Percentiles rank a stretch among this genome's conserved stretches.
These are phyloP conservation scores for Curvularia eragrostidis DNA, from an alignment of 2,329 filamentous ascomycete species.

Conservation along the genomic window DNA sequence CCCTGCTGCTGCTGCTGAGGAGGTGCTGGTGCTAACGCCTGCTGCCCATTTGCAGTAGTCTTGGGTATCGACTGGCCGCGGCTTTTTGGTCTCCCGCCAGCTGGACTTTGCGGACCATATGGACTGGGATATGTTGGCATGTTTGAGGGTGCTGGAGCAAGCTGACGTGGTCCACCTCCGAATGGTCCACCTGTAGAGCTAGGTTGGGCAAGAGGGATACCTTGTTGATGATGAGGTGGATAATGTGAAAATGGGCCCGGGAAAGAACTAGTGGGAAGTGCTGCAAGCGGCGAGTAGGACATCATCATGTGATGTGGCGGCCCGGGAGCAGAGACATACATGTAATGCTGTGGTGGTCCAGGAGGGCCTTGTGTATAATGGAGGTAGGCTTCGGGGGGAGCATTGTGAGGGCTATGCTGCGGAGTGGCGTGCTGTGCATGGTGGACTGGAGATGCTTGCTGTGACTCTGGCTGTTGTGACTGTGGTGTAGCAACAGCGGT, in stretches of 20 bases:
- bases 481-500: constrained; percentile 29
- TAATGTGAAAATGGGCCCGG: constrained; percentile 16
- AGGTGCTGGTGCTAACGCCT: constrained; percentile 41
- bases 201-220: constrained; percentile 18
- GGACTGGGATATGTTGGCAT: constrained; percentile 38
- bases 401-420: constrained; percentile 27
- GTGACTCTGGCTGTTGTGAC: constrained; percentile 20
- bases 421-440: constrained; percentile 14
- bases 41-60: constrained; percentile 28
- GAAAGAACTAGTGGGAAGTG: constrained; percentile 32
- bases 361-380: constrained; percentile 27
- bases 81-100: constrained; percentile 31
- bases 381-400: constrained; percentile 30
- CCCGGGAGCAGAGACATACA: constrained; percentile 26
- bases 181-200: constrained; percentile 16
- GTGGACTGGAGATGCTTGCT: constrained; percentile 27
- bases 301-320: constrained; percentile 35
- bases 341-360: constrained; percentile 30
- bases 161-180: constrained; percentile 25
- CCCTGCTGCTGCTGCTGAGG: constrained; percentile 18
- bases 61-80: constrained; percentile 25
- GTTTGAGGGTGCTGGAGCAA: constrained; percentile 35
- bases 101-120: constrained; percentile 37
- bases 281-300: constrained; percentile 38
- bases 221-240: constrained; percentile 22